Evolutionary conservation across 2,329 filamentous ascomycete genomes (phyloP), one percentile per base, ranked within the genome.

Genomic region (Ophiocordyceps camponoti-saundersi): DNA sequence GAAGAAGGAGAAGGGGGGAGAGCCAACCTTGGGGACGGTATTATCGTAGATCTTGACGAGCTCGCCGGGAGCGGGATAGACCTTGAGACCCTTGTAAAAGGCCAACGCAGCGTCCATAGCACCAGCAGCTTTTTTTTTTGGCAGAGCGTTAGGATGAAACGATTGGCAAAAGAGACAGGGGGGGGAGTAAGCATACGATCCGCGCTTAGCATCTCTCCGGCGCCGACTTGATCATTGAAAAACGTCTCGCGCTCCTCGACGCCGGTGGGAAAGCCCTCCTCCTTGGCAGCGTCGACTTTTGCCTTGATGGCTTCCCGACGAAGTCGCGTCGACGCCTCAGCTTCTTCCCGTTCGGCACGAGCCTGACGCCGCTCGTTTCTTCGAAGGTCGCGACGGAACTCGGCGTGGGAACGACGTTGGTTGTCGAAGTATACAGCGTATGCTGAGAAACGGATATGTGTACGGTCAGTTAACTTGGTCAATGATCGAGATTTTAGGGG

Each of bases 21-120:
- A 20, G 18, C 34, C 16, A 29, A 87, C 89, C 84, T 95, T 95
- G 57, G 90, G 83, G 43, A 96, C 89, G 30, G 92, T 96, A 78
- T 94, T 95, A 67, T 98, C 92, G 68, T 98, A 98, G 65, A 98
- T 95, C 59, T 77, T 78, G 64, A 98, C 95, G 57, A 98, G 73
- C 61, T 96, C 92, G 57, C 82, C 77, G 13, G 90, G 92, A 58
- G 86, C 84, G 46, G 92, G 92, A 69, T 98, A 98, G 56, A 96
- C 92, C 77, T 98, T 98, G 55, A 98, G 77, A 42, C 89, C 92
- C 75, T 89, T 93, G 78, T 96, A 98, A 70, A 98, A 98, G 65
- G 85, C 87, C 50, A 96, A 71, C 44, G 92, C 90, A 46, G 92
- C 86, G 54, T 95, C 89, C 49, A 95, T 66, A 40, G 75, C 55